Evolutionary conservation across 768 basidiomycete genomes (phyloP).

Genomic region (Mycena haematopus): DNA sequence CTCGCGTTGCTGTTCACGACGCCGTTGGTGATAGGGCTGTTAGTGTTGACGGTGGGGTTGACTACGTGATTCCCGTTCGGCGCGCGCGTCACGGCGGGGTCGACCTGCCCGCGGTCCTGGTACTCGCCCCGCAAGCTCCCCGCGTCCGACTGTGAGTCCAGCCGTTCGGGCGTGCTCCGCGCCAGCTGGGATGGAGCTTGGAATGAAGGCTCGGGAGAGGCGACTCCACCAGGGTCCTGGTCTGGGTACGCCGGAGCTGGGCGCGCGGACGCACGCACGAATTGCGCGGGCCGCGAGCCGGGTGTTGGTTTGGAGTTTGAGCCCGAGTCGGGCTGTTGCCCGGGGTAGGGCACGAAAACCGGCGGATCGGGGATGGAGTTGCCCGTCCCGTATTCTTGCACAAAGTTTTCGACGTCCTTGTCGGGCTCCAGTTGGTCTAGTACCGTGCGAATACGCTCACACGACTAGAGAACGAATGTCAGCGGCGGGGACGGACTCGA

Average conservation of each 20-base stretch:
- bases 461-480: slow-evolving; percentile 62
- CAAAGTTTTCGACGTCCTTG: slow-evolving; percentile 89
- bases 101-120: slow-evolving; percentile 20
- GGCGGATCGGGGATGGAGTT: slow-evolving; percentile 88
- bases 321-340: slow-evolving; percentile 25
- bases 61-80: slow-evolving; percentile 19
- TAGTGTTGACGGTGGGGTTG: slow-evolving; percentile 1
- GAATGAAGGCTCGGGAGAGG: neutral
- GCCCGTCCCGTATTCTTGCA: slow-evolving; percentile 89
- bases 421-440: slow-evolving; percentile 91
- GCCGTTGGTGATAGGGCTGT: slow-evolving; percentile 29
- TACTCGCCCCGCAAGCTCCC: slow-evolving; percentile 25
- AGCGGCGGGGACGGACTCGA: slow-evolving; percentile 3
- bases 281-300: slow-evolving; percentile 60
- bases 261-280: slow-evolving; percentile 36
- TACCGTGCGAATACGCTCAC: slow-evolving; percentile 85
- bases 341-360: slow-evolving; percentile 60
- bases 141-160: slow-evolving; percentile 16
- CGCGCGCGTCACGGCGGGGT: slow-evolving; percentile 16
- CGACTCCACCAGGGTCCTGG: neutral
- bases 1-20: slow-evolving; percentile 37
- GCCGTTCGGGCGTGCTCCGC: slow-evolving; percentile 2
- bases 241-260: slow-evolving; percentile 22
- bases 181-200: neutral
- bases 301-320: slow-evolving; percentile 16